These are phyloP conservation scores for Metschnikowia reukaufii DNA, from an alignment of 805 yeast genomes.

Conservation along the genomic window DNA sequence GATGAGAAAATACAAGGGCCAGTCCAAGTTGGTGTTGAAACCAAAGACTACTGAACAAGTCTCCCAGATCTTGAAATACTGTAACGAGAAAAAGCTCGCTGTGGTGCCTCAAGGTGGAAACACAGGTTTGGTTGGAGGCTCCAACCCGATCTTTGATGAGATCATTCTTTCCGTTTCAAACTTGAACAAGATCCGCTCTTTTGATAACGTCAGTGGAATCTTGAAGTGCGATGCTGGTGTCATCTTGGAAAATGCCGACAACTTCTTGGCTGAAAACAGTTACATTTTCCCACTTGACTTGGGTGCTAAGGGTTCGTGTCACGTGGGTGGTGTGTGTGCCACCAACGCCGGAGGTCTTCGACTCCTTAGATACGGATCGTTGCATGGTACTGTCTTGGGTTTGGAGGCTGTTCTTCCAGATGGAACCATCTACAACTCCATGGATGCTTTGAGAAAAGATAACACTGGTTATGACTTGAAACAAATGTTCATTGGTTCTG, in stretches of 20 bases:
- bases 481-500: conserved; percentile 90
- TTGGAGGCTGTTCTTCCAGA: conserved; percentile 90
- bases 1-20: conserved; percentile 94
- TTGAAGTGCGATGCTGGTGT: conserved; percentile 90
- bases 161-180: conserved; percentile 68
- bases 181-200: conserved; percentile 76
- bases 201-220: conserved; percentile 81
- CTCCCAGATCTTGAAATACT: conserved; percentile 70
- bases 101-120: conserved; percentile 97
- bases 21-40: conserved; percentile 73
- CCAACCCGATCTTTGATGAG: conserved; percentile 90
- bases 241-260: conserved; percentile 82
- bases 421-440: conserved; percentile 76
- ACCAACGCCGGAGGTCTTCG: conserved; percentile 96
- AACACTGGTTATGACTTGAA: conserved; percentile 94
- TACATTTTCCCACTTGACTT: conserved; percentile 90
- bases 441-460: conserved; percentile 87
- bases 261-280: conserved; percentile 72
- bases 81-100: conserved; percentile 75
- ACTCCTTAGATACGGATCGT: conserved; percentile 81
- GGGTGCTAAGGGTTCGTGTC: conserved; percentile 97
- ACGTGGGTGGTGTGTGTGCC: conserved; percentile 91
- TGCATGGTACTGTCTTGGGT: conserved; percentile 90
- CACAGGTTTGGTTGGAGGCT: conserved; percentile 95
- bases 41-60: conserved; percentile 83